Evolutionary conservation across 1,284 basidiomycete genomes (phyloP).

Genomic region (Tetrapyrgos nigripes): DNA sequence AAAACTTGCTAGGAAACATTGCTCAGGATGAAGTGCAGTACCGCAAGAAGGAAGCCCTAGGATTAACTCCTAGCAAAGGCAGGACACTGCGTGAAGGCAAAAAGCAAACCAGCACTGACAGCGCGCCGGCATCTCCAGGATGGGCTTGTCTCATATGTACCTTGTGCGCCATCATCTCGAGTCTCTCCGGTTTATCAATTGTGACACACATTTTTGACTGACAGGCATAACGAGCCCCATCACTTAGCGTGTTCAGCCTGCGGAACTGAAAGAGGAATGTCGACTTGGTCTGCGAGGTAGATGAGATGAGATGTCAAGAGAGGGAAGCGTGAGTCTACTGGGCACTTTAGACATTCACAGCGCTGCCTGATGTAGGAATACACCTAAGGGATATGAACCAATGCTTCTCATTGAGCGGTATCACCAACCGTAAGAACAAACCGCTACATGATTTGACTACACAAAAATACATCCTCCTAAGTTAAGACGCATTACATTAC

Average conservation of each 20-base stretch:
- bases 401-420: no score
- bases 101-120: slow-evolving; percentile 10
- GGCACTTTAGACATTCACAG: no score
- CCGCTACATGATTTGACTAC: no score
- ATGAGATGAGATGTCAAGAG: background rate
- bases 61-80: slow-evolving; percentile 39
- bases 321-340: no score
- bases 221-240: slow-evolving; percentile 52
- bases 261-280: slow-evolving; percentile 39
- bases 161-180: slow-evolving; percentile 45
- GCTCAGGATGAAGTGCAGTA: slow-evolving; percentile 52
- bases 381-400: no score
- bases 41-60: slow-evolving; percentile 55
- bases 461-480: no score
- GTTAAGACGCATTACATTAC: no score
- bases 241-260: slow-evolving; percentile 63
- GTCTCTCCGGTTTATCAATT: background rate
- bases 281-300: slow-evolving; percentile 18
- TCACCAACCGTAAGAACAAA: no score
- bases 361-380: no score
- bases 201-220: background rate
- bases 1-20: slow-evolving; percentile 42
- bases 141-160: slow-evolving; percentile 65
- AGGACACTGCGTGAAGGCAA: slow-evolving; percentile 35
- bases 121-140: slow-evolving; percentile 6